phyloP scores from a whole-genome alignment of 305 asterid species.

The Ajuga reptans region DNA sequence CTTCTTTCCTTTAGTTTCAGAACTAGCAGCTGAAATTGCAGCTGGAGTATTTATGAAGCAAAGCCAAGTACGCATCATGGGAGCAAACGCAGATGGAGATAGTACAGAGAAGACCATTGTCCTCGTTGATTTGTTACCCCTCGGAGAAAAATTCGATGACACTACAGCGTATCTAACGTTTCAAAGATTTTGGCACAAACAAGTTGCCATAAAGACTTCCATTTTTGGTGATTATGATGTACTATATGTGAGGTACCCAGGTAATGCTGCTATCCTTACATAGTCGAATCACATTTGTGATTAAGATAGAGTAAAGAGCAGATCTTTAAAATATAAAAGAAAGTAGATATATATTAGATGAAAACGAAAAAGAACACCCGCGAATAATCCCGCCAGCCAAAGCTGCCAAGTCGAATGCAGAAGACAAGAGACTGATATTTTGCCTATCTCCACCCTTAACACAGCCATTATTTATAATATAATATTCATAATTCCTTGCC shows the following conservation, averaged over 20 bases:
- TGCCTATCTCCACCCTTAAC: too few species aligned
- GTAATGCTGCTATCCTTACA: slow-evolving; percentile 28
- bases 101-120: slow-evolving; percentile 74
- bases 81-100: slow-evolving; percentile 82
- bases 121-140: slow-evolving; percentile 72
- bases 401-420: too few species aligned
- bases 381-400: too few species aligned
- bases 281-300: background rate
- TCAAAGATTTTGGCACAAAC: slow-evolving; percentile 73
- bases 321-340: too few species aligned
- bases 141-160: slow-evolving; percentile 54
- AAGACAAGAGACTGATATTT: too few species aligned
- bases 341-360: too few species aligned
- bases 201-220: slow-evolving; percentile 52
- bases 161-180: slow-evolving; percentile 54
- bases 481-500: too few species aligned
- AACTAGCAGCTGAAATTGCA: slow-evolving; percentile 72
- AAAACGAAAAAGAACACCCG: too few species aligned
- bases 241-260: slow-evolving; percentile 83
- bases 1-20: slow-evolving; percentile 88
- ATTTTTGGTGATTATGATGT: slow-evolving; percentile 78
- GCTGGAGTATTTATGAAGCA: slow-evolving; percentile 57
- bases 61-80: slow-evolving; percentile 94
- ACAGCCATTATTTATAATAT: too few species aligned
- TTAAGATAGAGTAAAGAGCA: background rate